Conservation (phyloP, 169 alveolate genomes). For the Plasmodium knowlesi region DNA sequence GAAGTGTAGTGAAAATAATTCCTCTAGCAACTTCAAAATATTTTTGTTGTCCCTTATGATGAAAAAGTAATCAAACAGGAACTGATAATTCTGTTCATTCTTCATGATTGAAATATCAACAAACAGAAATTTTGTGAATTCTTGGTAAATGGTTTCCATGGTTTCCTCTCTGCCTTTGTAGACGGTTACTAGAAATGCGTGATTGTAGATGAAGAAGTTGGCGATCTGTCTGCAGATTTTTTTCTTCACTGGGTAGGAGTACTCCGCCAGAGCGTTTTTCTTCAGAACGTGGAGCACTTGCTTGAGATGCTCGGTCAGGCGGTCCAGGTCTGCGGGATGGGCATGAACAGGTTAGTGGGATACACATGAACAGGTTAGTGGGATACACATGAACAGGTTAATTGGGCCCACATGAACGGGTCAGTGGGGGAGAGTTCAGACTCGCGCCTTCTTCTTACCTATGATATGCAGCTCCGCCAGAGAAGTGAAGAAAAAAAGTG, state of each 20-base stretch:
- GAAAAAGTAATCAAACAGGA: constrained; percentile 5
- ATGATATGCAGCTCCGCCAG: constrained; percentile 23
- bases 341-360: neutral
- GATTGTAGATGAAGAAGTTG: constrained; percentile 37
- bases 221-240: constrained; percentile 14
- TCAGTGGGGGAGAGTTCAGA: no score
- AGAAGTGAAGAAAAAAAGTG: constrained; percentile 11
- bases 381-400: neutral
- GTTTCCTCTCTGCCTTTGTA: neutral
- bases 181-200: neutral
- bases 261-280: constrained; percentile 25
- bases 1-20: constrained; percentile 6
- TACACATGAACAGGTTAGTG: neutral
- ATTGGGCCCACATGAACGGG: neutral
- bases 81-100: constrained; percentile 4
- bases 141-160: constrained; percentile 15
- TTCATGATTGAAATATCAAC: constrained; percentile 44
- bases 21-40: neutral
- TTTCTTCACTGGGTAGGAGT: constrained; percentile 11
- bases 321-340: constrained; percentile 11
- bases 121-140: constrained; percentile 21
- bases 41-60: neutral
- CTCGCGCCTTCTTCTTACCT: neutral
- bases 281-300: neutral
- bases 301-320: neutral